Base-by-base conservation (phyloP, 2,329 filamentous ascomycete genomes). In the Anthostomella pinea region DNA sequence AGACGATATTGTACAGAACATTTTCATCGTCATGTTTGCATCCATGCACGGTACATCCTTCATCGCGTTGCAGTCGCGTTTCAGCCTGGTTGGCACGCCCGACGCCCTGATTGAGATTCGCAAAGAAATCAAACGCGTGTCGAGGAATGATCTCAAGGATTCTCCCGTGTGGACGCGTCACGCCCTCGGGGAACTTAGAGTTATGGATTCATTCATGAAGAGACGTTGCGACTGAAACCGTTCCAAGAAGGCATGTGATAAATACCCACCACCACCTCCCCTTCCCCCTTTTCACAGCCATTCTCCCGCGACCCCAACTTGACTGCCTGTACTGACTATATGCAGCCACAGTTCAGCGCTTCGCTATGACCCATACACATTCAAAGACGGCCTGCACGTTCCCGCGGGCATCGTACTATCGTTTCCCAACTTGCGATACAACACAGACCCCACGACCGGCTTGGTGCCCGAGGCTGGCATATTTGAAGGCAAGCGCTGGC, bases 11-110 rank as follows among this genome's bases (percentile, higher is more conserved):
- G 45, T 46, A 5, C 42, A 44, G 19, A 40, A 46, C 14, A 42
- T 46, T 14, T 45, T 50, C n/a, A 46, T 48, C 35, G 38, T 43
- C 17, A 48, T 50, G 47, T 40, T 44, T 13, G 45, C 47, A 5
- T 48, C 47, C 5, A 45, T 46, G 35, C 45, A 48, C 36, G 28
- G 39, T 16, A 45, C 42, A 18, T 42, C 42, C 5, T 39, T 39
- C 23, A 35, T 39, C 33, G 42, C 35, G 14, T 27, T 42, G n/a
- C 35, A 39, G 33, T 39, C 35, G 21, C 42, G 41, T 21, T 39
- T 45, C 23, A 38, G 39, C 33, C 21, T 50, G 13, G 30, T 50
- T 8, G 31, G 27, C 19, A 40, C 41, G 21, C 45, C 47, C 19
- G 35, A 33, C 16, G 39, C 35, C 13, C 26, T 41, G 8, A 18